These are phyloP conservation scores for Cladophialophora carrionii DNA, from an alignment of 2,329 filamentous ascomycete genomes.

Conservation along the genomic window DNA sequence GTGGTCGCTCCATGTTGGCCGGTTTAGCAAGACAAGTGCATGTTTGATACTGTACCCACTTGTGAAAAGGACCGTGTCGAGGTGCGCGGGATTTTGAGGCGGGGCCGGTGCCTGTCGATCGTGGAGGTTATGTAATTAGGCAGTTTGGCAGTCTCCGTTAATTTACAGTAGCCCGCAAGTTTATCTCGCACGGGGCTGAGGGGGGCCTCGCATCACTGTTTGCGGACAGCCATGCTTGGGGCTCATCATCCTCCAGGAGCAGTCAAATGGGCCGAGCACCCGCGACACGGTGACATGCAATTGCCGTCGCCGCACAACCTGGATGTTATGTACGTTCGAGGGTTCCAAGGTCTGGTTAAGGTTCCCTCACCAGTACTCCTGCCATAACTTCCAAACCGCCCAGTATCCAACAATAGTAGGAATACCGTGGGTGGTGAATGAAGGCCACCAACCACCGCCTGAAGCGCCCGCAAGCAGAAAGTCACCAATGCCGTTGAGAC, in stretches of 20 bases:
- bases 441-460: conserved; percentile 11
- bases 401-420: conserved; percentile 20
- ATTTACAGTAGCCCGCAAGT: too few relatives aligned
- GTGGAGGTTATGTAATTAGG: too few relatives aligned
- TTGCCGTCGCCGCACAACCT: too few relatives aligned
- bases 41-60: neutral
- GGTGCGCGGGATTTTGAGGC: neutral
- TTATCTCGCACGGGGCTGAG: too few relatives aligned
- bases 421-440: conserved; percentile 18
- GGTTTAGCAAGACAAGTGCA: neutral
- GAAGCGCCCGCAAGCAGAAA: conserved; percentile 5
- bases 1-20: neutral
- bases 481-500: conserved; percentile 19
- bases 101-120: neutral
- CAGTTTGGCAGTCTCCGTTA: too few relatives aligned
- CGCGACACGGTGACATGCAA: too few relatives aligned
- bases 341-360: too few relatives aligned
- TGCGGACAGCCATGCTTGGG: too few relatives aligned
- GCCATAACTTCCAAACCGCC: conserved; percentile 21
- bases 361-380: conserved; percentile 17
- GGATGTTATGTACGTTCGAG: too few relatives aligned
- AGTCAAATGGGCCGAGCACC: too few relatives aligned
- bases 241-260: too few relatives aligned
- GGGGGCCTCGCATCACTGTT: too few relatives aligned
- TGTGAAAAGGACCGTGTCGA: neutral